Evolutionary conservation across 345 rosid genomes (phyloP), one percentile per base, ranked within the genome.

Genomic region (Stellera chamaejasme): DNA sequence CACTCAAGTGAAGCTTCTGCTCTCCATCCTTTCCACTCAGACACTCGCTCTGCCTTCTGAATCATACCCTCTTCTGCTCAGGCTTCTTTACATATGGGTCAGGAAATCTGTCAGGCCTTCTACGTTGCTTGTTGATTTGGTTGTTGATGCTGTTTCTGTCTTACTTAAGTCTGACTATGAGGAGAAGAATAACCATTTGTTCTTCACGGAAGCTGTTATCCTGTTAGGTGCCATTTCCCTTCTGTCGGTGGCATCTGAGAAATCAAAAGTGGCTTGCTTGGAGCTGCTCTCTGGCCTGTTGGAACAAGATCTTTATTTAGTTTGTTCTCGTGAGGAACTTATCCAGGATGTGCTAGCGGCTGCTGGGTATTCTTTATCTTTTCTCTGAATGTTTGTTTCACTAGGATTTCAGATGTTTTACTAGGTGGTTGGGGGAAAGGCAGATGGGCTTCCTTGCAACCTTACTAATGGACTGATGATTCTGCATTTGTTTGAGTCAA

Each of bases 1-100:
- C 48, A 92, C 96, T 5, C 99, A 89, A 69, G 94, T 96, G 54
- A 93, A 81, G 76, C 90, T 93, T 59, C 79, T 89, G 36, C 48
- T 80, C 36, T 85, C 97, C 45, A 55, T 87, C 66, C 69, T 89
- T 39, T 81, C 83, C 13, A 75, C 83, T 25, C 69, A 6, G 59
- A 69, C 68, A 36, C 66, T 69, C 3, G 52, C 66, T 57, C 76
- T 81, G 66, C 79, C 77, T 48, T 55, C 56, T 10, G 88, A 93
- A 69, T 70, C 91, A n/a, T 68, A 69, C 62, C 81, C 88, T 45
- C 76, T 77, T 61, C 73, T 80, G 58, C 75, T 84, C 27, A 75
- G 87, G 64, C 79, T 84, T 26, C 87, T 93, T 62, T 93, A 93
- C 68, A 62, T 87, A 63, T 87, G 99, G 99, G 77, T 83, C 55